Evolutionary conservation across 192 early-diverging fungal genomes (phyloP).

Genomic region (Geranomyces variabilis): DNA sequence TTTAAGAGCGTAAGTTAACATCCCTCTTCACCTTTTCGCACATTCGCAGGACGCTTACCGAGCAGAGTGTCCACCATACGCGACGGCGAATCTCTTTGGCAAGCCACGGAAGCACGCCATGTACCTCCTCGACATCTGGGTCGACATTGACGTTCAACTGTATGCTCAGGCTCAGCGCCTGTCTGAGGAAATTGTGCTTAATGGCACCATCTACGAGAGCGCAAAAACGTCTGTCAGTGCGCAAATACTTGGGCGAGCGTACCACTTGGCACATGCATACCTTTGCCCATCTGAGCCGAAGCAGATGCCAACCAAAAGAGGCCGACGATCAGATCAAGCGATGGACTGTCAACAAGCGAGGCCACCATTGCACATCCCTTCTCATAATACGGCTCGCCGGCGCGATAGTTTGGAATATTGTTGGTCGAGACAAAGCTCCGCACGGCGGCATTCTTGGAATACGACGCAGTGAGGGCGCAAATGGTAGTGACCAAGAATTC

Average conservation of each 20-base stretch:
- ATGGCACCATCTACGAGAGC: background rate
- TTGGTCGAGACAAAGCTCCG: background rate
- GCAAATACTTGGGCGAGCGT: background rate
- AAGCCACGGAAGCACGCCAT: conserved; percentile 30
- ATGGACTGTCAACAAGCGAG: conserved; percentile 6
- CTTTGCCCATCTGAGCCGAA: conserved; percentile 20
- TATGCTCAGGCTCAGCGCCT: background rate
- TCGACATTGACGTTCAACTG: conserved; percentile 26
- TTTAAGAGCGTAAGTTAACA: background rate
- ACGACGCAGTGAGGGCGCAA: conserved; percentile 19
- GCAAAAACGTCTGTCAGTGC: background rate
- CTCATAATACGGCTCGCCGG: conserved; percentile 14
- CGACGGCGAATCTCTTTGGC: conserved; percentile 22
- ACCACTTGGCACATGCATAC: background rate
- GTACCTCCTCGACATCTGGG: conserved; percentile 37
- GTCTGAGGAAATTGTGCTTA: conserved; percentile 7
- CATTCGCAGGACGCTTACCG: conserved; percentile 13
- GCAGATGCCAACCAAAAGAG: conserved; percentile 15
- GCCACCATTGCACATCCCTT: conserved; percentile 1
- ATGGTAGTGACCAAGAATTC: conserved; percentile 22
- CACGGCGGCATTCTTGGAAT: conserved; percentile 11
- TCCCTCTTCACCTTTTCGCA: too few species aligned
- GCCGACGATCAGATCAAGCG: conserved; percentile 26
- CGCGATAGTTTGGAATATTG: conserved; percentile 10
- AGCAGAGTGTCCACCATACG: conserved; percentile 29